Evolutionary conservation across 140 eudicot genomes (phyloP).

Genomic region (Anethum foeniculum): DNA sequence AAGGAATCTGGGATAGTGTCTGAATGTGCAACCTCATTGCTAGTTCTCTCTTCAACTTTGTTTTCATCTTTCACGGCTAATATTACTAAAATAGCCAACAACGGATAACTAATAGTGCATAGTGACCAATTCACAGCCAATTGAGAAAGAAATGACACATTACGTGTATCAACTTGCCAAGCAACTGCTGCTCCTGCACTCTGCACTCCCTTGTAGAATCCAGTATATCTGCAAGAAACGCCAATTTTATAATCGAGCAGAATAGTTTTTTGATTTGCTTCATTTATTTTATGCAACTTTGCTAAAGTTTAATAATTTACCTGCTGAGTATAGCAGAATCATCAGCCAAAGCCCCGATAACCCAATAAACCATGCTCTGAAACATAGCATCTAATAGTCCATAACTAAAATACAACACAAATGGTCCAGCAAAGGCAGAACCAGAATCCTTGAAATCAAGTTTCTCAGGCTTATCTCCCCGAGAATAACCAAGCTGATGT

Average conservation of each 20-base stretch:
- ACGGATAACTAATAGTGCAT: constrained; percentile 73
- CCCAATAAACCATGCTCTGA: constrained; percentile 95
- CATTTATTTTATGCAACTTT: background rate
- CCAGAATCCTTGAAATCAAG: constrained; percentile 55
- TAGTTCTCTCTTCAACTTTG: constrained; percentile 18
- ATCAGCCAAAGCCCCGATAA: constrained; percentile 77
- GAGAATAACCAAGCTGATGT: constrained; percentile 54
- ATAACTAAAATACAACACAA: constrained; percentile 77
- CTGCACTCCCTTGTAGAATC: constrained; percentile 93
- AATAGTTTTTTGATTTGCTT: background rate
- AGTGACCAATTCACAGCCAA: constrained; percentile 70
- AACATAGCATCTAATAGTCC: constrained; percentile 93
- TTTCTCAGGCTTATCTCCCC: constrained; percentile 24
- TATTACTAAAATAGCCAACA: constrained; percentile 55
- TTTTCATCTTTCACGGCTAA: constrained; percentile 69
- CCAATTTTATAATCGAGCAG: background rate
- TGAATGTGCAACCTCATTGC: constrained; percentile 22
- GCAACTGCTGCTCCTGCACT: constrained; percentile 98
- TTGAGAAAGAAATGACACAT: constrained; percentile 56
- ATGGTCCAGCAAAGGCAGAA: constrained; percentile 71
- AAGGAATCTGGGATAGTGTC: constrained; percentile 7
- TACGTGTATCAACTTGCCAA: constrained; percentile 80
- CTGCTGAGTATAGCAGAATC: constrained; percentile 96
- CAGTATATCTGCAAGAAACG: constrained; percentile 48
- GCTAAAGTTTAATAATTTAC: constrained; percentile 17